phyloP scores from a whole-genome alignment of 2,329 filamentous ascomycete species.

The Arthrobotrys sphaeroides region DNA sequence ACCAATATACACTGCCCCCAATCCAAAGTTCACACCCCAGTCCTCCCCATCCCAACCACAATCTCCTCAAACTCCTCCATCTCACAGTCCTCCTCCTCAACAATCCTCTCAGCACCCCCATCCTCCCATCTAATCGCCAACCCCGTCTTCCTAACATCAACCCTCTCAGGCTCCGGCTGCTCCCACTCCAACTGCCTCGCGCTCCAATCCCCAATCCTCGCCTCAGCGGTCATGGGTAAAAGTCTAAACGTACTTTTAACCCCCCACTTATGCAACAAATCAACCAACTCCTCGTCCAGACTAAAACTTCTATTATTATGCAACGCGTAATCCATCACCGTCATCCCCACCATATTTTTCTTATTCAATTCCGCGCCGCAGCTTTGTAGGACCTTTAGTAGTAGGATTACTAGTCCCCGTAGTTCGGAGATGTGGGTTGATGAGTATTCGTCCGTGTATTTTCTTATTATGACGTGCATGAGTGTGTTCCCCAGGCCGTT shows the following conservation, averaged over 20 bases:
- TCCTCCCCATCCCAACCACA: neutral
- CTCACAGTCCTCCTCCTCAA: neutral
- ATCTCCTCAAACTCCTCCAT: neutral
- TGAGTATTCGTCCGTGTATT: slow-evolving; percentile 33
- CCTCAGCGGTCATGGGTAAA: slow-evolving; percentile 21
- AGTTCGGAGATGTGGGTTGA: neutral
- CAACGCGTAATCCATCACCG: slow-evolving; percentile 44
- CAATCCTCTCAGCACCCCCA: neutral
- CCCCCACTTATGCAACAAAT: slow-evolving; percentile 42
- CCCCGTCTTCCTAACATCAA: slow-evolving; percentile 23
- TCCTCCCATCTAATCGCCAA: slow-evolving; percentile 19
- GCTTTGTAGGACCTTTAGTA: slow-evolving; percentile 30
- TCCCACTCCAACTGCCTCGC: slow-evolving; percentile 38
- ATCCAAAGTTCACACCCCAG: neutral
- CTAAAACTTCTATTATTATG: slow-evolving; percentile 30
- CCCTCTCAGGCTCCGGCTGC: slow-evolving; percentile 26
- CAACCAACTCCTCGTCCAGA: slow-evolving; percentile 37
- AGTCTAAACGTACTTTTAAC: slow-evolving; percentile 33
- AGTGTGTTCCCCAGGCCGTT: slow-evolving; percentile 31
- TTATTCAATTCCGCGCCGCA: slow-evolving; percentile 39
- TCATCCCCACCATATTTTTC: slow-evolving; percentile 46
- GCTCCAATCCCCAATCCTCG: slow-evolving; percentile 37
- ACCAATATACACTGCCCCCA: too few relatives aligned
- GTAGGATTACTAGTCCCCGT: slow-evolving; percentile 19
- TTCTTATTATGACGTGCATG: slow-evolving; percentile 32